These are phyloP conservation scores for Fonsecaea pedrosoi DNA, from an alignment of 2,329 filamentous ascomycete species.

Conservation along the genomic window DNA sequence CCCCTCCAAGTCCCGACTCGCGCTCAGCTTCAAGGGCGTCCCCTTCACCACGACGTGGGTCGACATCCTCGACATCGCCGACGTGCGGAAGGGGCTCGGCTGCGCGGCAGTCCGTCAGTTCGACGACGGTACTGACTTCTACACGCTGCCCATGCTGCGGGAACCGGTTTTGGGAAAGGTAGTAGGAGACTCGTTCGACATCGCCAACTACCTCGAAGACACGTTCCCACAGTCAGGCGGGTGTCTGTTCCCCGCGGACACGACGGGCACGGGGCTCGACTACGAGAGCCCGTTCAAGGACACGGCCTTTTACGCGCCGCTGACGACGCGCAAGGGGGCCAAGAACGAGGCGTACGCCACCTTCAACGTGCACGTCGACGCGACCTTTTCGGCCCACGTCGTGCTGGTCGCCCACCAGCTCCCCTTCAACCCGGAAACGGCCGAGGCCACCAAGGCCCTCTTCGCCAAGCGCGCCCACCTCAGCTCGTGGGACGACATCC, in stretches of 20 bases:
- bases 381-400: background rate
- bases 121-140: background rate
- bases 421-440: background rate
- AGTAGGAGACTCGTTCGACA: slow-evolving; percentile 2
- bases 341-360: background rate
- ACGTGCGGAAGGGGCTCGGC: background rate
- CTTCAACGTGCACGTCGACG: slow-evolving; percentile 4
- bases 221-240: background rate
- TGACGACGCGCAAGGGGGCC: background rate
- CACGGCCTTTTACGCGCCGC: background rate
- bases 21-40: slow-evolving; percentile 1
- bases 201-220: background rate
- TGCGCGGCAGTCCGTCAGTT: background rate
- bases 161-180: background rate
- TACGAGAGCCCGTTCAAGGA: background rate
- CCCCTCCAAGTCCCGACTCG: background rate
- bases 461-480: background rate
- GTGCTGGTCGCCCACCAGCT: background rate
- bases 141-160: background rate
- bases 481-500: background rate
- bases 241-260: background rate
- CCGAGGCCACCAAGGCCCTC: background rate
- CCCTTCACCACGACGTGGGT: background rate
- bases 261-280: background rate
- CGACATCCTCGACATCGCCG: background rate